Conservation (phyloP, 2,329 filamentous ascomycete species). For the Claviceps pazoutovae region DNA sequence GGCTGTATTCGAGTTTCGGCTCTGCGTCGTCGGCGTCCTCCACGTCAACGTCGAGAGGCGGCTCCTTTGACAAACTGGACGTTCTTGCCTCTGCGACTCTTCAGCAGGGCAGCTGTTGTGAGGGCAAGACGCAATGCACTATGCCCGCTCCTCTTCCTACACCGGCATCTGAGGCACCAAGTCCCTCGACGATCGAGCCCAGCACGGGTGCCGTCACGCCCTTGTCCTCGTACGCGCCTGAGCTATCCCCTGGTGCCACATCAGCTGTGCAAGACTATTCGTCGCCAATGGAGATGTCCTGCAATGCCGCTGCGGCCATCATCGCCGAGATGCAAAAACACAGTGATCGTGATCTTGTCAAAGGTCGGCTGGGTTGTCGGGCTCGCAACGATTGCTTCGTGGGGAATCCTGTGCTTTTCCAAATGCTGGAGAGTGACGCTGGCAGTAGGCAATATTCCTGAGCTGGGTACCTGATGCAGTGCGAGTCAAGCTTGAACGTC, state of each 20-base stretch:
- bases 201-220: conserved; percentile 12
- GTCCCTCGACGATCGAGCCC: conserved; percentile 10
- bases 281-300: conserved; percentile 21
- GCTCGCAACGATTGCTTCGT: conserved; percentile 17
- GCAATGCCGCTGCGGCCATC: conserved; percentile 21
- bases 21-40: not conserved
- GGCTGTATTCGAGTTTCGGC: not conserved
- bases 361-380: conserved; percentile 17
- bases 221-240: conserved; percentile 6
- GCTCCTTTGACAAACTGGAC: conserved; percentile 22
- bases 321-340: conserved; percentile 26
- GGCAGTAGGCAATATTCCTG: conserved; percentile 1
- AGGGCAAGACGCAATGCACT: conserved; percentile 11
- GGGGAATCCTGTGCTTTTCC: conserved; percentile 21
- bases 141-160: conserved; percentile 8
- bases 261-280: conserved; percentile 5
- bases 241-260: conserved; percentile 7
- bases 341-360: conserved; percentile 13
- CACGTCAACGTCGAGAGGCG: conserved; percentile 3
- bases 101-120: conserved; percentile 13
- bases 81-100: conserved; percentile 25
- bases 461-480: not conserved
- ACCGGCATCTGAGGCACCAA: conserved; percentile 12
- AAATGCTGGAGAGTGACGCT: conserved; percentile 16
- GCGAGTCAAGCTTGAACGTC: not conserved